phyloP scores from a whole-genome alignment of 441 rosid species.

The Aquilaria agallochum region DNA sequence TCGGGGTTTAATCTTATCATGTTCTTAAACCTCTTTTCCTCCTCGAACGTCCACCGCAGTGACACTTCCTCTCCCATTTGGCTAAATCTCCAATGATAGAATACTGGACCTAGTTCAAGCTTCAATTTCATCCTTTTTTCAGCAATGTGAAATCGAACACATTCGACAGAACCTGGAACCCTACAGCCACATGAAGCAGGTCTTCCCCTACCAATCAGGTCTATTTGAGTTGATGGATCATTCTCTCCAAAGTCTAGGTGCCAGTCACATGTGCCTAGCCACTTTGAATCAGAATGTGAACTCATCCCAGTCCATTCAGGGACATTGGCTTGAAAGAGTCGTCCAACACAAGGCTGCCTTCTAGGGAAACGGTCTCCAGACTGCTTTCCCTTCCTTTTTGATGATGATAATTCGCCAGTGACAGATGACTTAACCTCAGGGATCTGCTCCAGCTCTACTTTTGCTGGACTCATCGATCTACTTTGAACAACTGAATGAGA shows the following conservation, averaged over 20 bases:
- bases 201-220: slow-evolving; percentile 39
- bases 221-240: slow-evolving; percentile 8
- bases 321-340: slow-evolving; percentile 43
- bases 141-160: slow-evolving; percentile 52
- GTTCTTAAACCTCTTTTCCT: slow-evolving; percentile 42
- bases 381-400: slow-evolving; percentile 7
- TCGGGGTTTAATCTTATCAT: slow-evolving; percentile 20
- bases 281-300: slow-evolving; percentile 40
- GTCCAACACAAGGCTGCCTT: slow-evolving; percentile 32
- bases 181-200: slow-evolving; percentile 34
- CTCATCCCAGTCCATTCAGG: slow-evolving; percentile 42
- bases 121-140: slow-evolving; percentile 57
- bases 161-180: slow-evolving; percentile 37
- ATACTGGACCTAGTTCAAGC: slow-evolving; percentile 41
- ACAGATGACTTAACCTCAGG: slow-evolving; percentile 16
- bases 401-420: slow-evolving; percentile 19
- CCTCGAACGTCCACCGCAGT: slow-evolving; percentile 44
- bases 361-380: slow-evolving; percentile 19
- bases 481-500: slow-evolving; percentile 25
- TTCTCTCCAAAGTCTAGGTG: slow-evolving; percentile 23
- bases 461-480: slow-evolving; percentile 15
- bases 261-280: slow-evolving; percentile 52
- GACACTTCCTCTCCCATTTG: slow-evolving; percentile 66
- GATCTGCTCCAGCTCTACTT: slow-evolving; percentile 13
- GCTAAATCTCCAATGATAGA: slow-evolving; percentile 48